Evolutionary conservation across 805 yeast species (phyloP), one percentile per base, ranked within the genome.

Genomic region (Wickerhamomyces kurtzmanii): DNA sequence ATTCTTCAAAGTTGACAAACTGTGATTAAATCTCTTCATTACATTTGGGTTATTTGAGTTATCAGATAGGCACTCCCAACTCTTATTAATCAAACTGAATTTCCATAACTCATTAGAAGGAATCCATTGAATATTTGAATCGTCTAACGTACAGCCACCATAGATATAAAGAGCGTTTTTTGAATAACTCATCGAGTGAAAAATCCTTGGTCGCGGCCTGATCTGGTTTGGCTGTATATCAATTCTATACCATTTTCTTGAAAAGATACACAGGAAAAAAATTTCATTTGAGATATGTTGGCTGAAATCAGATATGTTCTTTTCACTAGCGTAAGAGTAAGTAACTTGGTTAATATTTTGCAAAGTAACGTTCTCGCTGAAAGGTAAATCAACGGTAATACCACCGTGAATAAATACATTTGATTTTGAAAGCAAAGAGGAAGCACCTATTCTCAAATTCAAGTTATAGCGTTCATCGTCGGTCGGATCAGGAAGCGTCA

Each of bases 91-190:
- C 22, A 75, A 47, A 45, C 75, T 68, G 38, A 76, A 71, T 39
- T 66, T 65, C 89, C 91, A 82, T 15, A 78, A 49, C 39, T 82
- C 91, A 40, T 75, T 75, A 5, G 65, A 47, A 0, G 82, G 71
- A 9, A 49, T 44, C 11, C 66, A 36, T 26, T 57, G 59, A 27
- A 57, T 49, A 5, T 43, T 48, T 23, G 48, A 46, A 20, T 51
- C 49, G 24, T 59, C 55, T 7, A 69, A 53, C 0, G 56, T 49
- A 17, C 81, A 45, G 1, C 93, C 93, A 17, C 93, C 91, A 43
- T 66, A 72, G 3, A 78, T 40, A 45, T 68, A 80, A 3, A 79
- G 33, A 24, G 64, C 59, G 25, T 69, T 63, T 20, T 65, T 67
- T 30, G 61, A 51, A 24, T 65, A 66, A 12, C 68, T 53, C 31